These are phyloP conservation scores for Pichia terricola DNA, from an alignment of 1,139 yeast species.

Conservation along the genomic window DNA sequence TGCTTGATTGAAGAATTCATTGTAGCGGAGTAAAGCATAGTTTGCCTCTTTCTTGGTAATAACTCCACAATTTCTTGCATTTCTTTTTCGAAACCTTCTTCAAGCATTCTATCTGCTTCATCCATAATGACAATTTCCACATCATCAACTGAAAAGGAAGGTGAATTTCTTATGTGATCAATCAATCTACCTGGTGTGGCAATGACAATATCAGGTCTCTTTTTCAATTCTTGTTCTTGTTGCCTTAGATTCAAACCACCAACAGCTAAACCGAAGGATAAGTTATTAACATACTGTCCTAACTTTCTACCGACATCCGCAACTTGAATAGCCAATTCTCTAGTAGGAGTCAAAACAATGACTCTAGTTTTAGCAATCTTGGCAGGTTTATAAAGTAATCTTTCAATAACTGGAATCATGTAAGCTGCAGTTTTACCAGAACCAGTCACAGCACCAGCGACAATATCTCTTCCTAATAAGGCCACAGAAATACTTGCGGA, in stretches of 20 bases:
- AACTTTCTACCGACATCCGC: slow-evolving; percentile 85
- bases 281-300: slow-evolving; percentile 63
- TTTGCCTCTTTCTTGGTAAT: slow-evolving; percentile 86
- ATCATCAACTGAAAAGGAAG: slow-evolving; percentile 81
- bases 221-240: slow-evolving; percentile 87
- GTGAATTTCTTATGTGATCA: slow-evolving; percentile 92
- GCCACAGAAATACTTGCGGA: slow-evolving; percentile 91
- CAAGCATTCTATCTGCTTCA: slow-evolving; percentile 98
- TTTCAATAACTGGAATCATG: slow-evolving; percentile 89
- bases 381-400: slow-evolving; percentile 80
- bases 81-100: slow-evolving; percentile 96
- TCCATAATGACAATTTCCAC: slow-evolving; percentile 90
- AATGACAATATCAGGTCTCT: slow-evolving; percentile 90
- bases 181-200: slow-evolving; percentile 97
- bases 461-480: slow-evolving; percentile 81
- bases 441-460: slow-evolving; percentile 99
- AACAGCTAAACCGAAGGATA: slow-evolving; percentile 86
- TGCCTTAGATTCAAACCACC: slow-evolving; percentile 94
- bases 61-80: slow-evolving; percentile 79
- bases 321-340: slow-evolving; percentile 96
- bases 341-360: slow-evolving; percentile 84
- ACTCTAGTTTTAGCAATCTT: slow-evolving; percentile 84
- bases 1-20: slow-evolving; percentile 92
- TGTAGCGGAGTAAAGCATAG: slow-evolving; percentile 90
- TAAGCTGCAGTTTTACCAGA: slow-evolving; percentile 99